A percentile compares a stretch with the other conserved stretches of the same genome.
Evolutionary conservation across 805 yeast genomes (phyloP).

Genomic region (Suhomyces emberorum): DNA sequence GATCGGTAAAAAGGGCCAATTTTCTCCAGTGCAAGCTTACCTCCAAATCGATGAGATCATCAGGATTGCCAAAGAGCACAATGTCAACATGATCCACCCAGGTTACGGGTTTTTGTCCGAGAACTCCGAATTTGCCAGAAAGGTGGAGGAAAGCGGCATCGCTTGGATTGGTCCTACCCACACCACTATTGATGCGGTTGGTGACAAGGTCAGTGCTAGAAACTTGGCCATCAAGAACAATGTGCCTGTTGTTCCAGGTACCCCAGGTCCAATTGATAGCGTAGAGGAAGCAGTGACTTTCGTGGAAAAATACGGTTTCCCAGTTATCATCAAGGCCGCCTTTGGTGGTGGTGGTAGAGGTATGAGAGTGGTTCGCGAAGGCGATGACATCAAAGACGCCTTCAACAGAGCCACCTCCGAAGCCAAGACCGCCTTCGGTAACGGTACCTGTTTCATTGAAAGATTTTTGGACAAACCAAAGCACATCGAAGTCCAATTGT

Average conservation of each 20-base stretch:
- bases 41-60: slow-evolving; percentile 94
- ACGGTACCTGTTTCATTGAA: slow-evolving; percentile 97
- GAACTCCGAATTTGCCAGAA: slow-evolving; percentile 89
- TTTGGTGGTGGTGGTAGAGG: slow-evolving; percentile 99
- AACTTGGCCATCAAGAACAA: slow-evolving; percentile 72
- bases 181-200: slow-evolving; percentile 86
- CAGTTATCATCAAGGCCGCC: slow-evolving; percentile 97
- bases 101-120: slow-evolving; percentile 71
- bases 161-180: slow-evolving; percentile 96
- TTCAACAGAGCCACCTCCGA: slow-evolving; percentile 91
- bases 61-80: slow-evolving; percentile 57
- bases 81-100: slow-evolving; percentile 39
- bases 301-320: slow-evolving; percentile 83
- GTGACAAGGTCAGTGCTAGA: slow-evolving; percentile 96
- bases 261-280: slow-evolving; percentile 90
- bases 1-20: slow-evolving; percentile 86
- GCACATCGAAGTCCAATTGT: slow-evolving; percentile 94
- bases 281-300: slow-evolving; percentile 76
- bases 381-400: slow-evolving; percentile 89
- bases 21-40: slow-evolving; percentile 93
- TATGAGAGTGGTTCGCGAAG: slow-evolving; percentile 98
- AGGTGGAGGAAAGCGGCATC: slow-evolving; percentile 86
- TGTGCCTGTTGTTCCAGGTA: slow-evolving; percentile 96
- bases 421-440: slow-evolving; percentile 94
- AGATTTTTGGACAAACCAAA: slow-evolving; percentile 93